These are phyloP conservation scores for Lecanosticta acicola DNA, from an alignment of 2,329 filamentous ascomycete genomes.

Conservation along the genomic window DNA sequence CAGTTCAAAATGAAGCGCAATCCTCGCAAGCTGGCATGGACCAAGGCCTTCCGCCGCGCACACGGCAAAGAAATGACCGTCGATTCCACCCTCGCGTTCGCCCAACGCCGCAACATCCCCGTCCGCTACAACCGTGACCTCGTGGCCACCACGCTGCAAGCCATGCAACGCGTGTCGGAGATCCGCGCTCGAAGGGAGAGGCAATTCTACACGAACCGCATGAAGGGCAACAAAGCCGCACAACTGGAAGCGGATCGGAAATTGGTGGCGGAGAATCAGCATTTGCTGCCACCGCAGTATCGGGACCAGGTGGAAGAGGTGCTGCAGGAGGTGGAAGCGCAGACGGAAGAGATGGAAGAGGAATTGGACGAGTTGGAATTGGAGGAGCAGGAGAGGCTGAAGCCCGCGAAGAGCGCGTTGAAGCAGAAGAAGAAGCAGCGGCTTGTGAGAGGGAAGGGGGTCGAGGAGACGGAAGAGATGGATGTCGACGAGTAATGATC, in stretches of 20 bases:
- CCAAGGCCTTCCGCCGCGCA: slow-evolving; percentile 81
- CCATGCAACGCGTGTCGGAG: slow-evolving; percentile 86
- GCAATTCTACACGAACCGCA: slow-evolving; percentile 87
- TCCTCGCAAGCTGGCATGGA: slow-evolving; percentile 94
- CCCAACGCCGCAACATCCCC: slow-evolving; percentile 86
- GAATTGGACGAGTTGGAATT: slow-evolving; percentile 48
- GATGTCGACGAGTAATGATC: slow-evolving; percentile 19
- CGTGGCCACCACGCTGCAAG: slow-evolving; percentile 77
- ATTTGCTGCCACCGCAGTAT: slow-evolving; percentile 66
- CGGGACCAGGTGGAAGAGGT: slow-evolving; percentile 43
- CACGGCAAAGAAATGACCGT: slow-evolving; percentile 83
- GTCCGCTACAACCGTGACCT: slow-evolving; percentile 94
- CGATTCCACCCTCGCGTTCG: slow-evolving; percentile 88
- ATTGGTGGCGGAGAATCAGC: slow-evolving; percentile 85
- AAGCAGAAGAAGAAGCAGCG: slow-evolving; percentile 45
- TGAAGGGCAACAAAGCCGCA: slow-evolving; percentile 82
- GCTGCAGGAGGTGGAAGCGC: slow-evolving; percentile 54
- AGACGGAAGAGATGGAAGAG: slow-evolving; percentile 49
- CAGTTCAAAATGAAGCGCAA: slow-evolving; percentile 98
- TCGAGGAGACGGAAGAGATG: slow-evolving; percentile 40
- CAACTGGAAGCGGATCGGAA: slow-evolving; percentile 76
- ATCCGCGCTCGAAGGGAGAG: slow-evolving; percentile 78
- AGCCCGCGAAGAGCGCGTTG: slow-evolving; percentile 34
- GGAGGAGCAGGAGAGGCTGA: slow-evolving; percentile 32
- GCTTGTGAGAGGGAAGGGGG: slow-evolving; percentile 41